Percentiles rank a stretch among this genome's conserved stretches.
Evolutionary conservation across 1,284 basidiomycete genomes (phyloP).

Genomic region (Taiwanofungus camphoratus): DNA sequence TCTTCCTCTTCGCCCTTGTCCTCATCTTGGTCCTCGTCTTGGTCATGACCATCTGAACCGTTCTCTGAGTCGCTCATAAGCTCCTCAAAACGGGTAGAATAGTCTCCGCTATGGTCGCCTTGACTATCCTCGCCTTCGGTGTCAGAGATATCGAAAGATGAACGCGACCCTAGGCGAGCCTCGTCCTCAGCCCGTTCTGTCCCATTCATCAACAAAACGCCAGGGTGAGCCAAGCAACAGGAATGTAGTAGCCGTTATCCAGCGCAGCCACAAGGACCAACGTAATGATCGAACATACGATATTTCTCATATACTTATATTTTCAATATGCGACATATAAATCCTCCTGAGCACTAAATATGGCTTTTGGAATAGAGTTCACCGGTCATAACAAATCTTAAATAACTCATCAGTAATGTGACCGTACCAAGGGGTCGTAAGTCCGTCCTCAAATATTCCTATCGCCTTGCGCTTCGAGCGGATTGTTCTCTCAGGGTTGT

Average conservation of each 20-base stretch:
- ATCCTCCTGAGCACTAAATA: too few species aligned
- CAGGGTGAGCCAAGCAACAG: constrained; percentile 1
- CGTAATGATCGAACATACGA: too few species aligned
- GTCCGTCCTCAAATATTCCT: too few species aligned
- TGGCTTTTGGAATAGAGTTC: too few species aligned
- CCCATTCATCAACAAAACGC: constrained; percentile 25
- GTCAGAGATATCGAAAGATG: constrained; percentile 29
- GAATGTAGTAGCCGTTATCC: background rate
- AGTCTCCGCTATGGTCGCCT: constrained; percentile 44
- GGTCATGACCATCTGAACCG: constrained; percentile 27
- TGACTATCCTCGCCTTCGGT: constrained; percentile 28
- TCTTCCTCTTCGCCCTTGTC: constrained; percentile 59
- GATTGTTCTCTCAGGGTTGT: constrained; percentile 11
- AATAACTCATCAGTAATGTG: too few species aligned
- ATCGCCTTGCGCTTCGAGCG: constrained; percentile 1
- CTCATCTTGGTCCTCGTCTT: constrained; percentile 40
- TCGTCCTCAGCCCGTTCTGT: constrained; percentile 15
- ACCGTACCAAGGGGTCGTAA: too few species aligned
- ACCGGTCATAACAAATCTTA: too few species aligned
- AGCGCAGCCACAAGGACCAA: too few species aligned
- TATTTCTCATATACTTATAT: too few species aligned
- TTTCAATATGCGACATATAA: too few species aligned
- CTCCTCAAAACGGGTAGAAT: constrained; percentile 70
- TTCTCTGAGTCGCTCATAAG: constrained; percentile 45
- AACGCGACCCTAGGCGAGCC: constrained; percentile 7